Conservation (phyloP, 192 early-diverging fungal genomes). For the Podila horticola region DNA sequence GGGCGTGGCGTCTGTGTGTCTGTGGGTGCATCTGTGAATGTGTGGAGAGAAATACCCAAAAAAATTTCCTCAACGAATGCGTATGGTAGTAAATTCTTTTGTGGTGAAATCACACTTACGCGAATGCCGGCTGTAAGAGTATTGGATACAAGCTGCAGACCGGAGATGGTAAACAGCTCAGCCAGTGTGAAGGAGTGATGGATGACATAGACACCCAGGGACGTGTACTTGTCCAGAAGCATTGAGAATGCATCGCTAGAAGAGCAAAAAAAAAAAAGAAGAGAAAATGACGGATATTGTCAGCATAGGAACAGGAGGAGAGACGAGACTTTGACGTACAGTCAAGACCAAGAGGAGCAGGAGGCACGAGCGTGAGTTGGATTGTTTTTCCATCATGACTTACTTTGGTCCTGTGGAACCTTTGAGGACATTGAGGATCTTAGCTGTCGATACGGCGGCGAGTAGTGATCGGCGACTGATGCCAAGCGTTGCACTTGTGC, state of each 20-base stretch:
- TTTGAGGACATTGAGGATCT: slow-evolving; percentile 62
- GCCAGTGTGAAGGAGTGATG: slow-evolving; percentile 79
- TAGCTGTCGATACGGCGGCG: slow-evolving; percentile 69
- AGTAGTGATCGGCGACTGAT: slow-evolving; percentile 65
- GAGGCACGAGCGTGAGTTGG: background rate
- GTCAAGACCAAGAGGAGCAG: no score
- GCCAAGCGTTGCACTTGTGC: slow-evolving; percentile 65
- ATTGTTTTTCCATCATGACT: background rate
- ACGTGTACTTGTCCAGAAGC: slow-evolving; percentile 71
- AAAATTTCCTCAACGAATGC: background rate
- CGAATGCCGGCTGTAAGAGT: slow-evolving; percentile 75
- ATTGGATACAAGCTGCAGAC: slow-evolving; percentile 81
- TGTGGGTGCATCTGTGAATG: no score
- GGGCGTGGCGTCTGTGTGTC: no score
- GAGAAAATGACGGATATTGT: background rate
- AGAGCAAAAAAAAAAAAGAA: slow-evolving; percentile 7
- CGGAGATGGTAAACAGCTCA: slow-evolving; percentile 79
- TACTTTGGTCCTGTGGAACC: slow-evolving; percentile 38
- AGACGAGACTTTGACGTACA: background rate
- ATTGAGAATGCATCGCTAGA: slow-evolving; percentile 62
- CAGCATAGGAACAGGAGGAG: background rate
- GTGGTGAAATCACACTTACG: slow-evolving; percentile 43
- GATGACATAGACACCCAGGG: slow-evolving; percentile 68
- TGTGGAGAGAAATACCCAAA: no score
- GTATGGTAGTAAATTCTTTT: background rate